Conservation (phyloP, 176 grass and related monocot genomes). For the Secale cereale region DNA sequence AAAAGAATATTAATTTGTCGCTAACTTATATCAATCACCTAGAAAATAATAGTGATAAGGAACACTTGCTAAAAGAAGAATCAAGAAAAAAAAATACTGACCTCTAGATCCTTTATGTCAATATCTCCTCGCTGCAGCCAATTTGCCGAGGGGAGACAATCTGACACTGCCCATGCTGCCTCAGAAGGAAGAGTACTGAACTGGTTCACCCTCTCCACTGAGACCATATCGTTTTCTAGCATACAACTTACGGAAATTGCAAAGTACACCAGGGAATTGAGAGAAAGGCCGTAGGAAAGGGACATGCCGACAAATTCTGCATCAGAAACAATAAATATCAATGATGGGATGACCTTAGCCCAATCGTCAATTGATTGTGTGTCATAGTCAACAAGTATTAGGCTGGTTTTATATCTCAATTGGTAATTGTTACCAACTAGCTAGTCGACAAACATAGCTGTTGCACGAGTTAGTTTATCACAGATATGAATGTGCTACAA, state of each 20-base stretch:
- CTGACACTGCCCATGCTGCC: conserved; percentile 72
- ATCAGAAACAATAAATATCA: conserved; percentile 12
- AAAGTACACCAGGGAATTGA: conserved; percentile 68
- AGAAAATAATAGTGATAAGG: background rate
- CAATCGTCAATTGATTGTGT: too few species aligned
- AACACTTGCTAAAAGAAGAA: background rate
- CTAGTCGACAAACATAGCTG: too few species aligned
- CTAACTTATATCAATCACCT: background rate
- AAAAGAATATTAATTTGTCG: background rate
- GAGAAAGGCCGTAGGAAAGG: conserved; percentile 92
- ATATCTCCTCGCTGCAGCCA: conserved; percentile 76
- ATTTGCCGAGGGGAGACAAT: conserved; percentile 49
- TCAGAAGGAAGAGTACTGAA: conserved; percentile 79
- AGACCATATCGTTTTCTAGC: conserved; percentile 85
- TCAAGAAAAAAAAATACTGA: background rate
- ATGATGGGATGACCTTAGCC: background rate
- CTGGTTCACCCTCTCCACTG: conserved; percentile 87
- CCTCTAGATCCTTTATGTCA: conserved; percentile 76
- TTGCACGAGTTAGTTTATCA: too few species aligned
- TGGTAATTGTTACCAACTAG: too few species aligned
- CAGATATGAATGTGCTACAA: too few species aligned
- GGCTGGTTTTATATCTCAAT: too few species aligned
- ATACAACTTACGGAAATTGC: conserved; percentile 68
- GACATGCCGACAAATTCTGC: conserved; percentile 92
- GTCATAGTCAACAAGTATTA: too few species aligned